These are phyloP conservation scores for Effrenium voratum DNA, from an alignment of 73 alveolate genomes.

Conservation along the genomic window DNA sequence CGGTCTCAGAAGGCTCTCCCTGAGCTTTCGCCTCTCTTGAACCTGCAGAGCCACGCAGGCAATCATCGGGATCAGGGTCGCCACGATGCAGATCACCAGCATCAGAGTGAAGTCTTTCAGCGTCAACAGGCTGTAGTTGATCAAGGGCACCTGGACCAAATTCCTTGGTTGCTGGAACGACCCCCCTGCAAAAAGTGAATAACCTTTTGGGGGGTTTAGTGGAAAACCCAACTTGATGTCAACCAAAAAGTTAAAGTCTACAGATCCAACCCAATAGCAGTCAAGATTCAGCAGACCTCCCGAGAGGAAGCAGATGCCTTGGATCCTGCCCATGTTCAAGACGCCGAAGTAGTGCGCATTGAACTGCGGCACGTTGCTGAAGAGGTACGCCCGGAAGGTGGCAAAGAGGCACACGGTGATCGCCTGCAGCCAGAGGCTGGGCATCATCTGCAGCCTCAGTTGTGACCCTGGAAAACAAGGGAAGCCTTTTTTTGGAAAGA, in stretches of 20 bases:
- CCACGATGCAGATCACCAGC: neutral
- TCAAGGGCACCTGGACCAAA: neutral
- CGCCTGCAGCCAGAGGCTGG: neutral
- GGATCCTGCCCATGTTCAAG: slow-evolving; percentile 23
- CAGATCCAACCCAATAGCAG: too few species aligned
- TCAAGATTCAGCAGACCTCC: slow-evolving; percentile 35
- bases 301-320: neutral
- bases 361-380: slow-evolving; percentile 16
- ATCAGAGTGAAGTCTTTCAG: neutral
- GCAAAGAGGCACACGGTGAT: slow-evolving; percentile 3
- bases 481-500: too few species aligned
- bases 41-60: neutral
- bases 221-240: too few species aligned
- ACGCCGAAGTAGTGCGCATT: slow-evolving; percentile 23
- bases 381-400: slow-evolving; percentile 1
- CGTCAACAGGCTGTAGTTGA: slow-evolving; percentile 2
- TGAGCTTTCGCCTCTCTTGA: neutral
- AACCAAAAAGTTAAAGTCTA: too few species aligned
- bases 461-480: too few species aligned
- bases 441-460: slow-evolving; percentile 10
- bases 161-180: too few species aligned
- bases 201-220: too few species aligned
- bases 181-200: too few species aligned
- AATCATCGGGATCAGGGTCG: neutral
- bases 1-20: neutral